Evolutionary conservation across 2,329 filamentous ascomycete genomes (phyloP).

Genomic region (Ceratocystis cacaofunesta): DNA sequence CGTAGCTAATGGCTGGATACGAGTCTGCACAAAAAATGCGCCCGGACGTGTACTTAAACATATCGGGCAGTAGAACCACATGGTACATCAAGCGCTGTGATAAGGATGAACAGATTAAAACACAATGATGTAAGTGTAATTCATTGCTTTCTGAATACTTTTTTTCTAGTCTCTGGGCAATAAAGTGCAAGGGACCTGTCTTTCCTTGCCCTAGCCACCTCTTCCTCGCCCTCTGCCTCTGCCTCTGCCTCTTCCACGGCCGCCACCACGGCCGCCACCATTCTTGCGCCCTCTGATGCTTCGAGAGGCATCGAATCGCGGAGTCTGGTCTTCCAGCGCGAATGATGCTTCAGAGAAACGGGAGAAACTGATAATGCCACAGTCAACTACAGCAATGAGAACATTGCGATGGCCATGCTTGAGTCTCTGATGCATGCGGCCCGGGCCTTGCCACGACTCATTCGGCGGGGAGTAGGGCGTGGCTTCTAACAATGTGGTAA

Average conservation of each 20-base stretch:
- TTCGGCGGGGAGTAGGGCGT: slow-evolving; percentile 37
- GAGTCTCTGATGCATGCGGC: slow-evolving; percentile 55
- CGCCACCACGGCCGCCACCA: slow-evolving; percentile 27
- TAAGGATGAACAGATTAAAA: too few species aligned
- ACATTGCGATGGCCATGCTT: slow-evolving; percentile 77
- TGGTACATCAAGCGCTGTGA: not conserved
- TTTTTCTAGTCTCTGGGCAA: too few species aligned
- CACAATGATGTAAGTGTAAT: not conserved
- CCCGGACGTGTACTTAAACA: not conserved
- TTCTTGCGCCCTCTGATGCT: slow-evolving; percentile 25
- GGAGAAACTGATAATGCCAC: slow-evolving; percentile 79
- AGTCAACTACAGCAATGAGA: slow-evolving; percentile 74
- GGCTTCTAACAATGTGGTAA: slow-evolving; percentile 55
- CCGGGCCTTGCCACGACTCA: slow-evolving; percentile 27
- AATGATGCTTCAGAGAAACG: slow-evolving; percentile 69
- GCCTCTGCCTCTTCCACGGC: slow-evolving; percentile 29
- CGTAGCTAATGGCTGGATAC: not conserved
- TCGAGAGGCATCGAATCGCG: slow-evolving; percentile 32
- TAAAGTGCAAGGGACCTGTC: too few species aligned
- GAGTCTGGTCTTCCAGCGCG: slow-evolving; percentile 56
- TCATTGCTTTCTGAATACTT: not conserved
- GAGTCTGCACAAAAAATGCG: not conserved
- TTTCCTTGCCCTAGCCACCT: not conserved
- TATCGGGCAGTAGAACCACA: not conserved
- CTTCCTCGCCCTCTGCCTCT: slow-evolving; percentile 22